Conservation (phyloP, 192 early-diverging fungal species). For the Gamsiella multidivaricata region DNA sequence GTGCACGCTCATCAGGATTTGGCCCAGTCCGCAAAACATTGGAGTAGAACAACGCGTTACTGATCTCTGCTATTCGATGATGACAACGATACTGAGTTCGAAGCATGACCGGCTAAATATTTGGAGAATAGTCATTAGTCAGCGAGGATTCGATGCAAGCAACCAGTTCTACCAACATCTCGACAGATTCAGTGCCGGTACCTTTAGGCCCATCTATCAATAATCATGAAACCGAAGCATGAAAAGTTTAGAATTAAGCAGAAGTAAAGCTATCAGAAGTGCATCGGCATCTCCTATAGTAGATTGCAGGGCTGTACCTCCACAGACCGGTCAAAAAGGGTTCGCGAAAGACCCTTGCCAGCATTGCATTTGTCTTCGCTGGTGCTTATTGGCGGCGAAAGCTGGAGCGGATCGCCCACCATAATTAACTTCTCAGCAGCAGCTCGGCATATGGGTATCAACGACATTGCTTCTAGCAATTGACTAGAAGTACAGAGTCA, state of each 20-base stretch:
- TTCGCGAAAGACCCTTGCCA: constrained; percentile 78
- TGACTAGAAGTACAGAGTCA: constrained; percentile 55
- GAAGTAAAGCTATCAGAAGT: neutral
- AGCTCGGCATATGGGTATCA: constrained; percentile 81
- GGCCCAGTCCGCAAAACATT: constrained; percentile 60
- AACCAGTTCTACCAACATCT: neutral
- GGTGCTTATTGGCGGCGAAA: constrained; percentile 84
- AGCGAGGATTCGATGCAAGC: neutral
- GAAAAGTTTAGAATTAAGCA: neutral
- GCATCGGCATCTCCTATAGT: neutral
- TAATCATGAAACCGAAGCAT: neutral
- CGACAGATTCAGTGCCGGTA: constrained; percentile 11
- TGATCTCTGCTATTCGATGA: constrained; percentile 67
- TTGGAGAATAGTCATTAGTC: neutral
- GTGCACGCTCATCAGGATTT: constrained; percentile 34
- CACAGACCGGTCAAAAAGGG: constrained; percentile 82
- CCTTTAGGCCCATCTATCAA: constrained; percentile 52
- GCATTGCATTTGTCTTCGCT: constrained; percentile 44
- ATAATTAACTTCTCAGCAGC: constrained; percentile 71
- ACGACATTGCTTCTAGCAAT: constrained; percentile 88
- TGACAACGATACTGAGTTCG: constrained; percentile 84
- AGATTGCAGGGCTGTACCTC: constrained; percentile 51
- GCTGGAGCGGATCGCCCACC: constrained; percentile 90
- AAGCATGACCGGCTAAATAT: constrained; percentile 65
- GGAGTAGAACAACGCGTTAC: constrained; percentile 74